Percentiles rank a stretch among this genome's conserved stretches.
Conservation (phyloP, 2,329 filamentous ascomycete species). For the Onygena corvina region DNA sequence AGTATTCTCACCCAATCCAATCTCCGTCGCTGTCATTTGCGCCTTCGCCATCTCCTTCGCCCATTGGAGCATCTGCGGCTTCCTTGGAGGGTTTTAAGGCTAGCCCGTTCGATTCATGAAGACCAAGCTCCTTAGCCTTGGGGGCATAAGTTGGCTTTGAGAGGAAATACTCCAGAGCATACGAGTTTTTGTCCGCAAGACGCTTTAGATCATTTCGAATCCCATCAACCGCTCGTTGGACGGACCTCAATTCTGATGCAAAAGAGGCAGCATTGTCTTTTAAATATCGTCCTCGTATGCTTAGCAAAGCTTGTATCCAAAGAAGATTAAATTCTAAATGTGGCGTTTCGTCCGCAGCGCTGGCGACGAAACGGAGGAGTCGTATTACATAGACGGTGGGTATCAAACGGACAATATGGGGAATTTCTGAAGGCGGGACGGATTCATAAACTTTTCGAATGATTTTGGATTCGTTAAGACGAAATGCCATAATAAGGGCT, state of each 20-base stretch:
- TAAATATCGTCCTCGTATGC: conserved; percentile 73
- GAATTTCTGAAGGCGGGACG: conserved; percentile 62
- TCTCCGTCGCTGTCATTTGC: conserved; percentile 35
- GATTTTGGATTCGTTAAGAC: conserved; percentile 73
- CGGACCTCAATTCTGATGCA: conserved; percentile 70
- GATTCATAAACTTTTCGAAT: conserved; percentile 77
- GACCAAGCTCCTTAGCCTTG: neutral
- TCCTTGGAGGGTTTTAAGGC: conserved; percentile 9
- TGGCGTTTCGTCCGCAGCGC: conserved; percentile 76
- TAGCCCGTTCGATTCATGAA: conserved; percentile 17
- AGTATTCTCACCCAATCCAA: conserved; percentile 43
- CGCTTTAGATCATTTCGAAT: conserved; percentile 73
- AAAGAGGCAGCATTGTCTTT: conserved; percentile 67
- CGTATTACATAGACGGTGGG: conserved; percentile 78
- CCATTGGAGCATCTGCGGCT: conserved; percentile 23
- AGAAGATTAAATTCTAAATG: conserved; percentile 90
- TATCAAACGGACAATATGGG: conserved; percentile 63
- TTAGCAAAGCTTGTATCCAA: conserved; percentile 75
- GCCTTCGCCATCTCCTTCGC: conserved; percentile 20
- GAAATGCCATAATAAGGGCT: conserved; percentile 92
- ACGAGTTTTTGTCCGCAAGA: conserved; percentile 76
- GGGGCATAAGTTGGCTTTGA: conserved; percentile 33
- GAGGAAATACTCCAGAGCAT: conserved; percentile 74
- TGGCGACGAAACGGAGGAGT: conserved; percentile 73
- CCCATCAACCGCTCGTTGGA: conserved; percentile 65